Percentiles rank a stretch among this genome's conserved stretches.
These are phyloP conservation scores for Trypanosoma melophagium DNA, from an alignment of 208 protist genomes.

Conservation along the genomic window DNA sequence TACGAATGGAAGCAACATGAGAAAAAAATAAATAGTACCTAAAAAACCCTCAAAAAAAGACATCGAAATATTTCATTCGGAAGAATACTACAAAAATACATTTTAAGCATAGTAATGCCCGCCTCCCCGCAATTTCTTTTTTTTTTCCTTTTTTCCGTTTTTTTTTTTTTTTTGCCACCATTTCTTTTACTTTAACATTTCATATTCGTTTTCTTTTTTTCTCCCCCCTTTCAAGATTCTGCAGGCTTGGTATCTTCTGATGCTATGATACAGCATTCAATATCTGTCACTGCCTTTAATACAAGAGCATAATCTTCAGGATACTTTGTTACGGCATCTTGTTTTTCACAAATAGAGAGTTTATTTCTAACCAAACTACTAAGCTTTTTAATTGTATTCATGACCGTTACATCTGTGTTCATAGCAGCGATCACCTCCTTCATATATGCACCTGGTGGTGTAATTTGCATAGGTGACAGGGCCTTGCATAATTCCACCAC, in stretches of 20 bases:
- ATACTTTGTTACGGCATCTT: slow-evolving; percentile 45
- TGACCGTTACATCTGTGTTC: slow-evolving; percentile 51
- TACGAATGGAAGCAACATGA: slow-evolving; percentile 8
- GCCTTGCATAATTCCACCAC: slow-evolving; percentile 54
- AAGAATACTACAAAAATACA: no score
- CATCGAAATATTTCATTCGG: background rate
- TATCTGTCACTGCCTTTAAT: slow-evolving; percentile 85
- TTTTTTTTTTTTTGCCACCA: no score
- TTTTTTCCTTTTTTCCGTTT: no score
- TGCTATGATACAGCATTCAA: slow-evolving; percentile 82
- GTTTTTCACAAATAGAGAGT: slow-evolving; percentile 58
- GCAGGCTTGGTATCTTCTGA: slow-evolving; percentile 27
- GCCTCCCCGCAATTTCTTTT: no score
- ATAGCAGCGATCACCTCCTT: slow-evolving; percentile 81
- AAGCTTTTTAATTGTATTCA: slow-evolving; percentile 48
- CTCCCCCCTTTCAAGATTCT: background rate
- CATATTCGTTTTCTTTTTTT: background rate
- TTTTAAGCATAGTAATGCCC: no score
- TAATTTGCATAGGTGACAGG: slow-evolving; percentile 62
- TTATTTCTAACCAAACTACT: slow-evolving; percentile 42
- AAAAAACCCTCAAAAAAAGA: slow-evolving; percentile 4
- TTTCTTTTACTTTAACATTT: background rate
- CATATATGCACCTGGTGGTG: slow-evolving; percentile 73
- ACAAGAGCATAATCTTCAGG: slow-evolving; percentile 85
- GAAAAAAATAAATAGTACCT: slow-evolving; percentile 11